These are phyloP conservation scores for Colletotrichum salicis DNA, from an alignment of 2,329 filamentous ascomycete species.

Conservation along the genomic window DNA sequence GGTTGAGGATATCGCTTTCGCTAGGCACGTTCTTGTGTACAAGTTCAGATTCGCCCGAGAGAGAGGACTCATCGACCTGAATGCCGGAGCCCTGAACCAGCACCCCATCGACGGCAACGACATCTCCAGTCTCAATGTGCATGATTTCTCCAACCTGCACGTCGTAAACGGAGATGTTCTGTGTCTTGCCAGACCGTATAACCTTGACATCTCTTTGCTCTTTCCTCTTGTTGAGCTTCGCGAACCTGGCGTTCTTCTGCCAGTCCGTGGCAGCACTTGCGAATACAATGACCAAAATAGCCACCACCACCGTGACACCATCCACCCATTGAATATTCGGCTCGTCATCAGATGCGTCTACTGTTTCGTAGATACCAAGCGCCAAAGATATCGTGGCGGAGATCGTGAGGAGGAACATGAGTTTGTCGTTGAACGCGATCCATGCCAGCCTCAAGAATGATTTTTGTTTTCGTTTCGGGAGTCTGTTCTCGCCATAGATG, in stretches of 20 bases:
- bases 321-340: conserved; percentile 82
- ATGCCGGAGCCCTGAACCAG: conserved; percentile 74
- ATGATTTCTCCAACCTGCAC: conserved; percentile 80
- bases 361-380: conserved; percentile 79
- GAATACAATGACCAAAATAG: conserved; percentile 79
- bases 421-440: conserved; percentile 86
- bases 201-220: conserved; percentile 80
- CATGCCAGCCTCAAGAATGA: conserved; percentile 76
- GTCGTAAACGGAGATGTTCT: conserved; percentile 76
- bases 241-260: conserved; percentile 84
- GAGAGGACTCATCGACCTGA: conserved; percentile 74
- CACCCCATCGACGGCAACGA: conserved; percentile 78
- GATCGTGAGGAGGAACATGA: conserved; percentile 76
- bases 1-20: conserved; percentile 64
- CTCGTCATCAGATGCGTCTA: conserved; percentile 60
- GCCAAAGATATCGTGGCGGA: conserved; percentile 80
- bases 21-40: conserved; percentile 74
- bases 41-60: conserved; percentile 80
- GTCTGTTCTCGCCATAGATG: conserved; percentile 74
- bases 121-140: conserved; percentile 77
- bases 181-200: conserved; percentile 77
- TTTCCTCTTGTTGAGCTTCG: conserved; percentile 83
- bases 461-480: conserved; percentile 77
- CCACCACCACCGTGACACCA: conserved; percentile 81
- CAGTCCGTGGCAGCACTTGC: conserved; percentile 85